A percentile compares a stretch with the other conserved stretches of the same genome.
Conservation (phyloP, 495 filamentous ascomycete species). For the Aspergillus campestris region DNA sequence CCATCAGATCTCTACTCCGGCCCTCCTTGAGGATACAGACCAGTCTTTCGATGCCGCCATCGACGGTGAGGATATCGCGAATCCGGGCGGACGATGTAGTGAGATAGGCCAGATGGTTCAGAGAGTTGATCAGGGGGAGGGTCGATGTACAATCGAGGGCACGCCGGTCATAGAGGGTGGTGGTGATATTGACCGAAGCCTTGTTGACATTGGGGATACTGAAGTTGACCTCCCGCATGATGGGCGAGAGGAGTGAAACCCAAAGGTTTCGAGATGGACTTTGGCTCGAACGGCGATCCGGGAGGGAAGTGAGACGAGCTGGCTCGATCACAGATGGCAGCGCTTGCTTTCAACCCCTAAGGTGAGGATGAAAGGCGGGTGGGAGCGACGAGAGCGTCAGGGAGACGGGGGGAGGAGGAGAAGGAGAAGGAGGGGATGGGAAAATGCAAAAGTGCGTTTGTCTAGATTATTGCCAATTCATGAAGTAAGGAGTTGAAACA, state of each 20-base stretch:
- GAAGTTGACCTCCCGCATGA: constrained; percentile 98
- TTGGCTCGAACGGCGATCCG: not conserved
- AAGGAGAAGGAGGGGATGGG: not conserved
- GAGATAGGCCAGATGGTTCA: constrained; percentile 96
- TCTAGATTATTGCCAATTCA: constrained; percentile 7
- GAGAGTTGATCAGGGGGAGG: constrained; percentile 91
- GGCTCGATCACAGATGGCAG: too few species aligned
- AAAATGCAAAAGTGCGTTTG: not conserved
- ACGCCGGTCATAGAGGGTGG: constrained; percentile 92
- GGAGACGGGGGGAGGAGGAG: not conserved
- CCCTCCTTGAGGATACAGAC: constrained; percentile 98
- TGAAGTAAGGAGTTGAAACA: constrained; percentile 1
- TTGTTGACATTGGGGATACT: constrained; percentile 99
- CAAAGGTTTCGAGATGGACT: not conserved
- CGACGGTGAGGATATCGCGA: constrained; percentile 92
- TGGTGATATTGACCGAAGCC: constrained; percentile 98
- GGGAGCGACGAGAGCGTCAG: constrained; percentile 2
- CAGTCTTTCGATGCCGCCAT: constrained; percentile 92
- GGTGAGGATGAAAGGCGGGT: constrained; percentile 8
- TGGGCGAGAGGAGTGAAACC: constrained; percentile 18
- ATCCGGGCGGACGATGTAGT: constrained; percentile 98
- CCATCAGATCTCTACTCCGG: constrained; percentile 94
- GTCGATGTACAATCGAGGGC: constrained; percentile 98
- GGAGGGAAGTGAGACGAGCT: not conserved
- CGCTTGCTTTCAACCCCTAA: constrained; percentile 11